Conservation (phyloP, 495 filamentous ascomycete species). For the Xylaria bambusicola region DNA sequence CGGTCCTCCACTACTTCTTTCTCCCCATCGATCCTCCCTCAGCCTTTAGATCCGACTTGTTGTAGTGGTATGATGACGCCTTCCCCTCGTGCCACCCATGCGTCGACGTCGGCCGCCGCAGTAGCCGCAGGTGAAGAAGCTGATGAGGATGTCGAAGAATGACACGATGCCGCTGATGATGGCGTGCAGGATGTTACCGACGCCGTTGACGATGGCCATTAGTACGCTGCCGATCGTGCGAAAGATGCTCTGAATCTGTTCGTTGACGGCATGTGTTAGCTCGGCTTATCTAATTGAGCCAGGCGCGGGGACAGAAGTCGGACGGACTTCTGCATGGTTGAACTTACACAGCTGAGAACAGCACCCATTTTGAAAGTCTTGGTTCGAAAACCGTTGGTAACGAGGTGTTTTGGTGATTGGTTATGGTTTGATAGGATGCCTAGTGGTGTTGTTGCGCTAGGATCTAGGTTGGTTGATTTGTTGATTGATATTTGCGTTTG, state of each 20-base stretch:
- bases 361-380: slow-evolving; percentile 76
- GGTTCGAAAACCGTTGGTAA: slow-evolving; percentile 17
- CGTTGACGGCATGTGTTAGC: background rate
- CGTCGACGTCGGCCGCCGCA: slow-evolving; percentile 36
- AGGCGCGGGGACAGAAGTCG: slow-evolving; percentile 3
- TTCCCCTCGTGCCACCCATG: slow-evolving; percentile 18
- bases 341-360: slow-evolving; percentile 91
- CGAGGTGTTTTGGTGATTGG: slow-evolving; percentile 12
- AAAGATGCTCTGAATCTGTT: slow-evolving; percentile 76
- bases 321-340: too few species aligned
- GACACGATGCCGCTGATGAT: slow-evolving; percentile 80
- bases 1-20: background rate
- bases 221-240: slow-evolving; percentile 80
- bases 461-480: slow-evolving; percentile 9
- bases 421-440: slow-evolving; percentile 19
- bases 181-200: slow-evolving; percentile 70
- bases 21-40: background rate
- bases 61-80: slow-evolving; percentile 28
- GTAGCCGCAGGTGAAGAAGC: slow-evolving; percentile 78
- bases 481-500: slow-evolving; percentile 9
- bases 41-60: slow-evolving; percentile 29
- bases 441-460: background rate
- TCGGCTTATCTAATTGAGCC: background rate
- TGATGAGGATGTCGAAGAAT: slow-evolving; percentile 82
- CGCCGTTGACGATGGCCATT: slow-evolving; percentile 81